These are phyloP conservation scores for Paratinospora sagittata DNA, from an alignment of 164 flowering plant genomes.

Conservation along the genomic window DNA sequence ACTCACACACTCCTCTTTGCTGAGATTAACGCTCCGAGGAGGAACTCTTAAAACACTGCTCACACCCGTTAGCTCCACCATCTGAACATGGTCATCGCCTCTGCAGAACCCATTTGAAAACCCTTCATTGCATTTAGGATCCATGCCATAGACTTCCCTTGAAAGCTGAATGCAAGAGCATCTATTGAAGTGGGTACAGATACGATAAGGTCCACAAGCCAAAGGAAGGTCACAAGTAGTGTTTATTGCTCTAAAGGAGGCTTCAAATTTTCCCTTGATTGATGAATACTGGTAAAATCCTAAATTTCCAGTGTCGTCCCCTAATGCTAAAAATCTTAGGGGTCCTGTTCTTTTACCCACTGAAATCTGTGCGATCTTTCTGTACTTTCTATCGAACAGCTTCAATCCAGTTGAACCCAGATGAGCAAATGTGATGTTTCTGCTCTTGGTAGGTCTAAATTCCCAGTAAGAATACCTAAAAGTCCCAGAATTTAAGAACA, in stretches of 20 bases:
- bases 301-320: conserved; percentile 56
- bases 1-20: conserved; percentile 42
- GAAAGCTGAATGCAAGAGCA: conserved; percentile 53
- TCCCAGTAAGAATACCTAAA: conserved; percentile 83
- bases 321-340: conserved; percentile 51
- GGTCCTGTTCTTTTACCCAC: conserved; percentile 25
- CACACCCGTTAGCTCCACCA: conserved; percentile 56
- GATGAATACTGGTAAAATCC: conserved; percentile 60
- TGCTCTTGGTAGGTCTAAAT: conserved; percentile 35
- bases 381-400: conserved; percentile 32
- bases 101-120: conserved; percentile 31
- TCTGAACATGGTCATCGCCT: conserved; percentile 22
- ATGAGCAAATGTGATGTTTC: conserved; percentile 43
- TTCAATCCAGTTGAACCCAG: conserved; percentile 50
- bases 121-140: conserved; percentile 29
- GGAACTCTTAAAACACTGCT: conserved; percentile 36
- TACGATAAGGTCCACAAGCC: conserved; percentile 60
- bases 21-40: conserved; percentile 26
- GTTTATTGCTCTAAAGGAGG: conserved; percentile 55
- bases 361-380: conserved; percentile 43
- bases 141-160: neutral
- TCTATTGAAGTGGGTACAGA: conserved; percentile 52
- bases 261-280: conserved; percentile 38
- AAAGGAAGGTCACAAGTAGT: conserved; percentile 74
- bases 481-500: conserved; percentile 46